Percentiles rank a stretch among this genome's conserved stretches.
Conservation (phyloP, 805 yeast genomes). For the Phaffomyces antillensis region DNA sequence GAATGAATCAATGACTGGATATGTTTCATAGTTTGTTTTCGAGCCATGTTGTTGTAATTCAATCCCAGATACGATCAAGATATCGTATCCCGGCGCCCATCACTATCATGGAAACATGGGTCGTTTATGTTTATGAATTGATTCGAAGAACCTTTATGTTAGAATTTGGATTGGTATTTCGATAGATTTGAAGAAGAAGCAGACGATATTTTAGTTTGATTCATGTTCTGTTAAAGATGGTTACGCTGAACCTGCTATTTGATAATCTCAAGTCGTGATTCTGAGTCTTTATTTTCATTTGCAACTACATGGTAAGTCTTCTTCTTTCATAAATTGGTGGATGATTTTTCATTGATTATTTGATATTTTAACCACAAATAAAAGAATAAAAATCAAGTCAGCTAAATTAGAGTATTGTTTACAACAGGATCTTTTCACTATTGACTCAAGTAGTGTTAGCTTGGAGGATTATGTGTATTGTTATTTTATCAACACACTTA, state of each 20-base stretch:
- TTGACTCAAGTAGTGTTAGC: neutral
- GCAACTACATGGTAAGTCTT: no score
- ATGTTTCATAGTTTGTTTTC: neutral
- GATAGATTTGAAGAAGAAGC: no score
- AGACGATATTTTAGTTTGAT: neutral
- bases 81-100: slow-evolving; percentile 8
- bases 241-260: neutral
- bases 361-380: slow-evolving; percentile 7
- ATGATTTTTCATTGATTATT: slow-evolving; percentile 12
- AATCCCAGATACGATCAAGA: neutral
- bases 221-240: neutral
- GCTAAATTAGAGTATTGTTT: slow-evolving; percentile 8
- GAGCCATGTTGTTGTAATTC: no score
- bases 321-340: no score
- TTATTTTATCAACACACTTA: neutral
- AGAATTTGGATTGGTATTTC: no score
- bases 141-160: no score
- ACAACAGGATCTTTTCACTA: slow-evolving; percentile 13
- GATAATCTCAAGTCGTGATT: no score
- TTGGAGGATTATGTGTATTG: neutral
- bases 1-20: neutral
- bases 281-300: no score
- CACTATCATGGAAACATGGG: neutral
- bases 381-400: slow-evolving; percentile 18
- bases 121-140: neutral